Conservation (phyloP, 345 rosid genomes). For the Rhizophora mangle region DNA sequence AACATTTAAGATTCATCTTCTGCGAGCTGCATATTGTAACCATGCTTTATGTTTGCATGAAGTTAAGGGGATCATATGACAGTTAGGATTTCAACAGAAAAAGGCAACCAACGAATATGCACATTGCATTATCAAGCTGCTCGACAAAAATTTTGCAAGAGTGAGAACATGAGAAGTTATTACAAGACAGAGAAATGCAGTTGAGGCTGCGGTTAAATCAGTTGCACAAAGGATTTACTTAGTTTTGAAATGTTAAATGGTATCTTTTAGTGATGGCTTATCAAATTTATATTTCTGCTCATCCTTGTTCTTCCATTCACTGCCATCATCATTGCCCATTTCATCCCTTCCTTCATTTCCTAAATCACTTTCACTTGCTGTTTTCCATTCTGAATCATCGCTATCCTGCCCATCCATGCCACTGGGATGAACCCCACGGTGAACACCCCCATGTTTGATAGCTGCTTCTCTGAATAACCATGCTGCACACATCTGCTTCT, state of each 20-base stretch:
- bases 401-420: conserved; percentile 68
- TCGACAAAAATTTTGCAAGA: too few species aligned
- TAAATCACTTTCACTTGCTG: conserved; percentile 92
- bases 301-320: conserved; percentile 58
- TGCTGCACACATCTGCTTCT: conserved; percentile 98
- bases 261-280: conserved; percentile 30
- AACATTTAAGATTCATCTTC: conserved; percentile 50
- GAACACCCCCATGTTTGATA: conserved; percentile 82
- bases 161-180: too few species aligned
- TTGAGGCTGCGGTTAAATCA: background rate
- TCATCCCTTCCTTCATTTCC: conserved; percentile 81
- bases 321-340: conserved; percentile 65
- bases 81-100: background rate
- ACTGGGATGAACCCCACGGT: conserved; percentile 60
- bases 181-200: background rate
- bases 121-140: background rate
- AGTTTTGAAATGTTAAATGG: background rate
- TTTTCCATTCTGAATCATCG: conserved; percentile 97
- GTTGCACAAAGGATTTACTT: background rate
- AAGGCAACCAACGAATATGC: background rate
- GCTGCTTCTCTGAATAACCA: conserved; percentile 98
- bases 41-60: conserved; percentile 58
- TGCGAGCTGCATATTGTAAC: conserved; percentile 48
- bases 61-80: conserved; percentile 16
- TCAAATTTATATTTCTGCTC: conserved; percentile 38